Percentiles rank a stretch among this genome's conserved stretches.
Evolutionary conservation across 2,329 filamentous ascomycete species (phyloP).

Genomic region (Pyrenochaeta sp.): DNA sequence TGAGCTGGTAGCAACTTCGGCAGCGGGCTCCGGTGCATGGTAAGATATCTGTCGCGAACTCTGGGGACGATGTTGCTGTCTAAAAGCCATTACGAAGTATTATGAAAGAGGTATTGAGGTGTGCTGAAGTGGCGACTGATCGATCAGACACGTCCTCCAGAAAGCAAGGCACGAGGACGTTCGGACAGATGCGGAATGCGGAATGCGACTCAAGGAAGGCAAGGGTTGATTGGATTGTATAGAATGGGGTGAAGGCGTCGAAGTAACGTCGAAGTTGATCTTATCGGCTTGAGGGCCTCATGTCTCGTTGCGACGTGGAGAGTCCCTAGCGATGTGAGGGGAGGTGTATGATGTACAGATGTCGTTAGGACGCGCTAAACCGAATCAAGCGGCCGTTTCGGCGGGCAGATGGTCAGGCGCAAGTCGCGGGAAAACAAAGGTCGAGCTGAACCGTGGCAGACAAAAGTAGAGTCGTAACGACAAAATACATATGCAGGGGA

Average conservation of each 20-base stretch:
- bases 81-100: constrained; percentile 46
- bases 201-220: constrained; percentile 1
- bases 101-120: constrained; percentile 13
- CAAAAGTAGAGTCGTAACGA: not conserved
- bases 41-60: constrained; percentile 46
- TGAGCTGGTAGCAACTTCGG: constrained; percentile 40
- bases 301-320: constrained; percentile 27
- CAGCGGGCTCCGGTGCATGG: constrained; percentile 35
- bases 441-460: constrained; percentile 1
- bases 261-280: constrained; percentile 10
- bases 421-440: constrained; percentile 19
- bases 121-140: constrained; percentile 19
- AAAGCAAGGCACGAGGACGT: constrained; percentile 28
- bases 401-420: constrained; percentile 27
- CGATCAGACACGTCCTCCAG: constrained; percentile 19
- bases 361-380: constrained; percentile 31
- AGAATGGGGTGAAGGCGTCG: constrained; percentile 9
- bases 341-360: constrained; percentile 32
- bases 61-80: constrained; percentile 50
- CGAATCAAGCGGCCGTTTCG: constrained; percentile 28
- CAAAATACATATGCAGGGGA: not conserved
- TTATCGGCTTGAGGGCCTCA: constrained; percentile 26
- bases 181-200: constrained; percentile 14
- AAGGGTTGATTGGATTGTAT: constrained; percentile 5
- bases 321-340: constrained; percentile 27